Evolutionary conservation across 257 asterid species (phyloP), one percentile per base, ranked within the genome.

Genomic region (Mentha longifolia): DNA sequence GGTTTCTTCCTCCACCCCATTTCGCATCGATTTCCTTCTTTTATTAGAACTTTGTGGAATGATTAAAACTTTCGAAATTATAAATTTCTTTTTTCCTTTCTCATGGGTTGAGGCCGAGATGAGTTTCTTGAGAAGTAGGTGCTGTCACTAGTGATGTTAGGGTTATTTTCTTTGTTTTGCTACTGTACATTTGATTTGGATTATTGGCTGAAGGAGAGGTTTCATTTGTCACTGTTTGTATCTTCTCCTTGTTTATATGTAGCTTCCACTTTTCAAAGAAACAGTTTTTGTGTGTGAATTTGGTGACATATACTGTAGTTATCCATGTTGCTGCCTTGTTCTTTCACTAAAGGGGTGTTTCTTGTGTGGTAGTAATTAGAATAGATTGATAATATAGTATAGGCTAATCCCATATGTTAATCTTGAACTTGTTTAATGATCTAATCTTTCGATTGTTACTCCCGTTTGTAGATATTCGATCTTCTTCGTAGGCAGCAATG

Each of bases 401-500:
- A 28, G 31, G 31, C 31, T 7, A 35, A 35, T 35, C 6, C 1
- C 8, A 35, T 35, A 7, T 5, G 8, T 6, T 5, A 35, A 35
- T 35, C 39, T 5, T 35, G 39, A 35, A 35, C 39, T 35, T 35
- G 39, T 35, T 35, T 35, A 0, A 35, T 35, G 9, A 35, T 35
- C 39, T 5, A 5, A 35, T 35, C 8, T 35, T 5, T 35, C 39
- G 5, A 15, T 19, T 6, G 19, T 55, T 54, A 28, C 67, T 73
- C 64, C 43, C 75, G 57, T 66, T 69, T 15, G 71, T 70, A 94
- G 97, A 91, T 94, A 80, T 91, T 94, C 25, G 78, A 78, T 59
- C 97, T 94, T 78, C 90, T 94, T 19, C 95, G 96, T 39, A 83
- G 81, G 85, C 97, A 94, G 61, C 90, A 73, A 3, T 91, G 97